Evolutionary conservation across 805 yeast species (phyloP), one percentile per base, ranked within the genome.

Genomic region (Yarrowia osloensis): DNA sequence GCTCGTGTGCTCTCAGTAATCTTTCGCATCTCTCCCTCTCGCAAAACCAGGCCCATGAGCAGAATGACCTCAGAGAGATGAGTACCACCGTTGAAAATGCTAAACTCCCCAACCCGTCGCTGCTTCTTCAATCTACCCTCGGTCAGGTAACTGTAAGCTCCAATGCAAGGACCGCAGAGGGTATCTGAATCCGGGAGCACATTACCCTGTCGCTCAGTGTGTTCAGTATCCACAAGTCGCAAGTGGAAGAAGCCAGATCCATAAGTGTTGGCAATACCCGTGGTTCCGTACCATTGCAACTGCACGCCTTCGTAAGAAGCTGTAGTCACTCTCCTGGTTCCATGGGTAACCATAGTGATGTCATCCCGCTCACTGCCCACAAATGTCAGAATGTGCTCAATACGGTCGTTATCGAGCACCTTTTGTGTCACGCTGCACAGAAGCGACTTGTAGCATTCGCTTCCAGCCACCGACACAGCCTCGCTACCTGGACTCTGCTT

Each of bases 11-110:
- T 44, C 24, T 61, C 66, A 1, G 66, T 61, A 22, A 61, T 44
- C 66, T 61, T 61, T 22, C 66, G 42, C 66, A 61, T 44, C 54
- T 61, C 66, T 9, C 66, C 66, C 22, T 61, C 66, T 33, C 66
- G 29, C 54, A 61, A 12, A 9, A 46, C 66, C 33, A 61, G 19
- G 2, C 66, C 66, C 66, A 61, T 61, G 13, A 44, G 31, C 7
- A 61, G 26, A 22, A 44, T 46, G n/a, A 44, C 44, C 42, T 61
- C 66, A n/a, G 66, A 22, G 9, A 61, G 66, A 40, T 57, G 63
- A 22, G 63, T 29, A 6, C 63, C 63, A 5, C 63, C 63, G 31
- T 39, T 39, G 44, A 61, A 61, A 44, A 61, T 44, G 54, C 54
- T 31, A 46, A 61, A 61, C 33, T 61, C 66, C 21, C 66, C 66